Evolutionary conservation across 495 filamentous ascomycete genomes (phyloP), one percentile per base, ranked within the genome.

Genomic region (Rhizodiscina lignyota): DNA sequence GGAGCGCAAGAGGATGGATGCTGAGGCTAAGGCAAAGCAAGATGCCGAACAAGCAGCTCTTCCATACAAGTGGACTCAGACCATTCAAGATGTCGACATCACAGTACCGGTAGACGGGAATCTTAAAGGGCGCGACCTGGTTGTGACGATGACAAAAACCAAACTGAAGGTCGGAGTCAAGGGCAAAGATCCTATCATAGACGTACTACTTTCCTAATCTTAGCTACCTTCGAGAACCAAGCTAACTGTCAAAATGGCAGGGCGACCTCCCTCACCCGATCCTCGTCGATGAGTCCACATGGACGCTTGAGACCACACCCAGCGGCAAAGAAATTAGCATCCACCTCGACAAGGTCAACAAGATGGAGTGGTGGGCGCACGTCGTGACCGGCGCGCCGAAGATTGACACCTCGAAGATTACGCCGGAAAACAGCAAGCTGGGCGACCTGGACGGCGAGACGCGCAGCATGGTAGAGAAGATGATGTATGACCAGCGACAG

Each of bases 401-500:
- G 52, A 91, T 96, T 61, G 91, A 97, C 55, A 84, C 89, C 20
- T 74, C 76, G 44, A 92, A 92, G 65, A 94, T 97, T 60, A 71
- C 73, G 51, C 89, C 89, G 15, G 89, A 97, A 62, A 86, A 80
- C 53, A 80, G 72, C 43, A 89, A 79, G 51, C 60, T 97, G 45
- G 68, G 77, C 38, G 89, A 97, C 59, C 61, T 97, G 39, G 91
- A 97, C 51, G 87, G 91, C 34, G 82, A 93, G 70, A 97, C 89
- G 41, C 68, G 89, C 40, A 65, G 72, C n/a, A 94, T 97, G 87
- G 89, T 97, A 28, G 89, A 97, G 75, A 97, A 97, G 70, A 96
- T 97, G 89, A 97, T 97, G 89, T 97, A 67, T 47, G 89, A 97
- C 61, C 89, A 97, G 68, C 66, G 80, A 30, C 85, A 94, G 67